Evolutionary conservation across 139 green algal species (phyloP).

Genomic region (Closterium sp.): DNA sequence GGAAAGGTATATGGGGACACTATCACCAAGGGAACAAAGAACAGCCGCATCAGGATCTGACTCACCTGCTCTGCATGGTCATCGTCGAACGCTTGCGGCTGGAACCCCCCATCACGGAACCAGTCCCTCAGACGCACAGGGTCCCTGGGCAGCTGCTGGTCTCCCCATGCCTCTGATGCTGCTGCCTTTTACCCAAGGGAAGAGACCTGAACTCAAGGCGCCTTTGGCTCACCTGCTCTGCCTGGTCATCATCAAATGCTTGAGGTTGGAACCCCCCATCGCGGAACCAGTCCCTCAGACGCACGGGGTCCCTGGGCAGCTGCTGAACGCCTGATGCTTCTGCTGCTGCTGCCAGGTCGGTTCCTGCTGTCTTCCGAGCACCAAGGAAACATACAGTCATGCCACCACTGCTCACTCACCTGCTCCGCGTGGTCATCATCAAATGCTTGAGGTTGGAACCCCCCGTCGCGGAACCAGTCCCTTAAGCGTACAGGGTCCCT

Average conservation of each 20-base stretch:
- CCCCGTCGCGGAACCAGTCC: conserved; percentile 20
- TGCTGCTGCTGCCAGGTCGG: no score
- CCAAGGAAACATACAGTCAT: neutral
- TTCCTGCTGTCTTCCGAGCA: neutral
- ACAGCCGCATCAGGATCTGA: neutral
- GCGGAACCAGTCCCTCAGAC: neutral
- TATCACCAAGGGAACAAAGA: neutral
- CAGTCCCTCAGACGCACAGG: neutral
- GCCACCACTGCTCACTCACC: neutral
- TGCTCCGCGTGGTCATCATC: neutral
- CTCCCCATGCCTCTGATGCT: no score
- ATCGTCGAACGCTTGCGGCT: neutral
- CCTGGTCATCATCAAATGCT: neutral
- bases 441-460: neutral
- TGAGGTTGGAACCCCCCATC: neutral
- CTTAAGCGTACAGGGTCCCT: conserved; percentile 17
- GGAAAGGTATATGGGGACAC: no score
- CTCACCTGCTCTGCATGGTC: neutral
- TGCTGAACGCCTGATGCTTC: neutral
- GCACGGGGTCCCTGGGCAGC: neutral
- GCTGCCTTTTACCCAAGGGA: no score
- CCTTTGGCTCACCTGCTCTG: neutral
- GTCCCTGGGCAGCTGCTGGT: neutral
- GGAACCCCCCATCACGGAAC: neutral
- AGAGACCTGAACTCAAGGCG: no score